Percentiles rank a stretch among this genome's conserved stretches.
phyloP scores from a whole-genome alignment of 176 grass and related monocot species.

The Canna indica region DNA sequence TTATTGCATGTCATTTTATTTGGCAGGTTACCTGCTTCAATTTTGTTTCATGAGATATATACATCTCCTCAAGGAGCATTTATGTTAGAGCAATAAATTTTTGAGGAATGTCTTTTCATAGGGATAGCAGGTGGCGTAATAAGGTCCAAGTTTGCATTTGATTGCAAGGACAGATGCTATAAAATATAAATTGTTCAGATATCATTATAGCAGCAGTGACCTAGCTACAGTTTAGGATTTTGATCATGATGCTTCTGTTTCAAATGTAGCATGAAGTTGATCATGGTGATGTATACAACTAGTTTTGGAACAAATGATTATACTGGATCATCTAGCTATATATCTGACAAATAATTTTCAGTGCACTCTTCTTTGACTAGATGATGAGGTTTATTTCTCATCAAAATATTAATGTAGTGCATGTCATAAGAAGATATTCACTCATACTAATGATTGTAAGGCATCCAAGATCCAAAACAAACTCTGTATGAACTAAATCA shows the following conservation, averaged over 20 bases:
- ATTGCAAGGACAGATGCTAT: background rate
- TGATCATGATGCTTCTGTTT: constrained; percentile 44
- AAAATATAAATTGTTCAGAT: background rate
- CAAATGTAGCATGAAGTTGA: constrained; percentile 47
- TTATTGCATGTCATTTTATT: background rate
- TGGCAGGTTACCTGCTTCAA: background rate
- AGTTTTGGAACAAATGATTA: too few relatives aligned
- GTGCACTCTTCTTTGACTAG: too few relatives aligned
- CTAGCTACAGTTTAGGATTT: background rate
- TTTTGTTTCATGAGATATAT: too few relatives aligned
- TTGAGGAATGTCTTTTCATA: background rate
- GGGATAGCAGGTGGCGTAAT: background rate
- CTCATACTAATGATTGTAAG: too few relatives aligned
- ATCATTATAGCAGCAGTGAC: background rate
- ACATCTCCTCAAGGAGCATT: background rate
- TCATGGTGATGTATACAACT: too few relatives aligned
- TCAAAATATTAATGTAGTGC: too few relatives aligned
- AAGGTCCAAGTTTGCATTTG: background rate
- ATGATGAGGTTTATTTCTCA: too few relatives aligned
- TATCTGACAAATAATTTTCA: too few relatives aligned
- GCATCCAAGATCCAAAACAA: too few relatives aligned
- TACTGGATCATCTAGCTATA: too few relatives aligned
- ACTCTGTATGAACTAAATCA: too few relatives aligned
- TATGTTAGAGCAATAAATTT: background rate
- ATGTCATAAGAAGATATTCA: too few relatives aligned